Evolutionary conservation across 192 early-diverging fungal genomes (phyloP).

Genomic region (Gigaspora rosea): DNA sequence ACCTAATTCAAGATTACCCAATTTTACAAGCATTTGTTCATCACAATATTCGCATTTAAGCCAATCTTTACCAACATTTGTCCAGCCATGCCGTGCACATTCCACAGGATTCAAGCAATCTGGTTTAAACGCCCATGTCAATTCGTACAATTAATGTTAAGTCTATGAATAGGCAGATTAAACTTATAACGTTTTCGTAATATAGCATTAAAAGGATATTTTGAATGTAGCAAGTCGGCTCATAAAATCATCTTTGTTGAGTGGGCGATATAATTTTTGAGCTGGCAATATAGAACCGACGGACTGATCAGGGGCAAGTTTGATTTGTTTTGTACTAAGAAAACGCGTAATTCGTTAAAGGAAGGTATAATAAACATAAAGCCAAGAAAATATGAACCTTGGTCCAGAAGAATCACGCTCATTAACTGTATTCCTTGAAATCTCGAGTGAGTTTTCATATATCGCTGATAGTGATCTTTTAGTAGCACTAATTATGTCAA

Average conservation of each 20-base stretch:
- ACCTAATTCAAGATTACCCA: not conserved
- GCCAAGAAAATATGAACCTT: not conserved
- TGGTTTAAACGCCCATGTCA: slow-evolving; percentile 24
- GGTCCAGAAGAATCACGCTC: not conserved
- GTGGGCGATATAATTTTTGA: slow-evolving; percentile 17
- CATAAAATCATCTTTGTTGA: slow-evolving; percentile 15
- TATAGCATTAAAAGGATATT: slow-evolving; percentile 25
- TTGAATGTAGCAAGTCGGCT: slow-evolving; percentile 17
- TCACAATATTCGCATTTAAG: slow-evolving; percentile 28
- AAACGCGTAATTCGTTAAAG: not conserved
- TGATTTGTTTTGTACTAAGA: not conserved
- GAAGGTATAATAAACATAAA: not conserved
- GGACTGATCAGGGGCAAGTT: not conserved
- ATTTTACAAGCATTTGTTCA: slow-evolving; percentile 2
- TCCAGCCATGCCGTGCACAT: slow-evolving; percentile 26
- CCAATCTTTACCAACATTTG: not conserved
- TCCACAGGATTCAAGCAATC: slow-evolving; percentile 20
- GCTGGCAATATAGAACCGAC: no score
- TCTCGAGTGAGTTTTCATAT: not conserved
- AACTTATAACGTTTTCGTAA: not conserved
- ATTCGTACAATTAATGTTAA: slow-evolving; percentile 6
- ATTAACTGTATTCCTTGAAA: not conserved
- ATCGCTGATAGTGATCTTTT: slow-evolving; percentile 6
- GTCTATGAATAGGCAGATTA: not conserved
- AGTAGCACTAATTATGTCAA: not conserved